Percentiles rank a stretch among this genome's conserved stretches.
These are phyloP conservation scores for Penicillium turbatum DNA, from an alignment of 495 filamentous ascomycete genomes.

Conservation along the genomic window DNA sequence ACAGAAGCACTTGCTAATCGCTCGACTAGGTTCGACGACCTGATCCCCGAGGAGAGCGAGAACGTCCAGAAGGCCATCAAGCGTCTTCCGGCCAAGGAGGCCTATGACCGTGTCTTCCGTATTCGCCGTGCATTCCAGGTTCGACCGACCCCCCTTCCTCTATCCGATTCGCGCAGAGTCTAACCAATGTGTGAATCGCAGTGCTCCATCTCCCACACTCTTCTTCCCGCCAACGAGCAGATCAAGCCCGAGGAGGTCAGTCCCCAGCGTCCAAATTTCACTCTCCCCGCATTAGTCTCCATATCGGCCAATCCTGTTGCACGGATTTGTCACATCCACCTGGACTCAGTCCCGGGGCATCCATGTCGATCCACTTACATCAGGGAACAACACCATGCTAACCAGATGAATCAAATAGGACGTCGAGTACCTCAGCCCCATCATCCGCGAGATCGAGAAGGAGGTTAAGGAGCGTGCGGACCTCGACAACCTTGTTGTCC, in stretches of 20 bases:
- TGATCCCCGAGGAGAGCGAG: constrained; percentile 88
- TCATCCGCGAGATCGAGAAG: constrained; percentile 78
- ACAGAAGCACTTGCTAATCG: constrained; percentile 14
- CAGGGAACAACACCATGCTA: constrained; percentile 13
- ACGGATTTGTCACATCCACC: constrained; percentile 40
- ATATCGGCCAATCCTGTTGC: constrained; percentile 40
- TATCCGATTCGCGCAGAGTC: constrained; percentile 5
- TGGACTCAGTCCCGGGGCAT: constrained; percentile 10
- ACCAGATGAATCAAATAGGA: constrained; percentile 52
- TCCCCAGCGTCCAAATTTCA: constrained; percentile 18
- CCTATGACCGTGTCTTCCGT: constrained; percentile 95
- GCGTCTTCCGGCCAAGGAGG: constrained; percentile 83
- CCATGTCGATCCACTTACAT: background rate
- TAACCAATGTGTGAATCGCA: constrained; percentile 36
- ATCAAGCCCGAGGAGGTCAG: constrained; percentile 70
- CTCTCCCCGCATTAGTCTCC: constrained; percentile 25
- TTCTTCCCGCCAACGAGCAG: constrained; percentile 78
- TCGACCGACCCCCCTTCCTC: constrained; percentile 18
- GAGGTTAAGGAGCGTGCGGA: constrained; percentile 77
- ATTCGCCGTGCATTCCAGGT: constrained; percentile 94
- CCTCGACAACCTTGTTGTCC: constrained; percentile 75
- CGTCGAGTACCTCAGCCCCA: constrained; percentile 67
- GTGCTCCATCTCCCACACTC: constrained; percentile 79
- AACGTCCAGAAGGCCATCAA: constrained; percentile 78
- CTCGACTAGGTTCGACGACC: constrained; percentile 72